Conservation (phyloP, 495 filamentous ascomycete species). For the Chaetomium cochliodes region DNA sequence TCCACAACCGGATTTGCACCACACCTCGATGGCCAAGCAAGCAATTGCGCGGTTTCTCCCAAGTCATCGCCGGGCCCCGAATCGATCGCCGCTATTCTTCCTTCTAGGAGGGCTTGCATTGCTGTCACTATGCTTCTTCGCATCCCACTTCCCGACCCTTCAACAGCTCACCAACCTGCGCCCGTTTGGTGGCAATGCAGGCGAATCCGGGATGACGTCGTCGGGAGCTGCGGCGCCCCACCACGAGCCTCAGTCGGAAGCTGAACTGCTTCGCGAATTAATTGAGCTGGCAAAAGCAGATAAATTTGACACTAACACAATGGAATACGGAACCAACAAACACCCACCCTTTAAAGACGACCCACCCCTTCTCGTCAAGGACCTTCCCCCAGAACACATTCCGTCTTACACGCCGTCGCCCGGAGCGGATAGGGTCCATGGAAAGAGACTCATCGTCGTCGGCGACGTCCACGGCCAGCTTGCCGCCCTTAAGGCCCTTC, state of each 20-base stretch:
- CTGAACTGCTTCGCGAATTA: neutral
- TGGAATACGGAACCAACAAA: conserved; percentile 30
- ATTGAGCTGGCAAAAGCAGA: neutral
- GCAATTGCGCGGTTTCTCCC: neutral
- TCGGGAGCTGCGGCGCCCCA: conserved; percentile 2
- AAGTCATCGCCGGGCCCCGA: neutral
- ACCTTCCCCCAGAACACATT: conserved; percentile 40
- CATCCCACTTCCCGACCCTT: conserved; percentile 10
- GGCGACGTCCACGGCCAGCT: conserved; percentile 91
- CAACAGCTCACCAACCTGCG: neutral
- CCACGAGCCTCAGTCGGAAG: neutral
- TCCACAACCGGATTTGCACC: neutral
- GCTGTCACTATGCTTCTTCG: conserved; percentile 18
- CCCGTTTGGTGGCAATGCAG: neutral
- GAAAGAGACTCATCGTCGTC: conserved; percentile 63
- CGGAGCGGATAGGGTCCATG: neutral
- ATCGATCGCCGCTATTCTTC: neutral
- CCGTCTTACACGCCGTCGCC: conserved; percentile 24
- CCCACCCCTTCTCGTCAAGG: conserved; percentile 32
- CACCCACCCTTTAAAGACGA: conserved; percentile 36
- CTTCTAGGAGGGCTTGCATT: conserved; percentile 16
- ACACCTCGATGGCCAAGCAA: neutral
- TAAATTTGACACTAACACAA: conserved; percentile 14
- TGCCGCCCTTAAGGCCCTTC: conserved; percentile 60
- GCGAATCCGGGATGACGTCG: conserved; percentile 10